Percentiles rank a stretch among this genome's conserved stretches.
phyloP scores from a whole-genome alignment of 306 rosid species.

The Dalbergia cochinchinensis region DNA sequence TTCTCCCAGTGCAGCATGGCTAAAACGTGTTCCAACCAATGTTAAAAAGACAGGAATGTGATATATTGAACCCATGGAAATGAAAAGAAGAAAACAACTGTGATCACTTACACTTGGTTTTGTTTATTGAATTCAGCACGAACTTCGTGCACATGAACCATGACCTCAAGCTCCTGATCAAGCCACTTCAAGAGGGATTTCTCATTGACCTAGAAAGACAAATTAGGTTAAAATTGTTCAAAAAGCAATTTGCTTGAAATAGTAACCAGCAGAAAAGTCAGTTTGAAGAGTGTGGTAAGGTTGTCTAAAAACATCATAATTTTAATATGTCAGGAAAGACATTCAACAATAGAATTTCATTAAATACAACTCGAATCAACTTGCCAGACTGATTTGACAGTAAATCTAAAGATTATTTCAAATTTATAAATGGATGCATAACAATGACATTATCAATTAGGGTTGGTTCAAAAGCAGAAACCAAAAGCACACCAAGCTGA shows the following conservation, averaged over 20 bases:
- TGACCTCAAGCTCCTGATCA: conserved; percentile 86
- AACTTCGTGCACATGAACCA: conserved; percentile 79
- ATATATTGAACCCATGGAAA: not conserved
- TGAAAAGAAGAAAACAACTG: conserved; percentile 4
- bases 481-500: conserved; percentile 25
- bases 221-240: conserved; percentile 31
- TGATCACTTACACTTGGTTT: conserved; percentile 68
- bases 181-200: conserved; percentile 76
- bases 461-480: conserved; percentile 29
- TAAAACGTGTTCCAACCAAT: conserved; percentile 49
- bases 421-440: conserved; percentile 28
- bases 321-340: conserved; percentile 20
- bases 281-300: not conserved
- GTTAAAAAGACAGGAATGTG: conserved; percentile 25
- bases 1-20: conserved; percentile 71
- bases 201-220: conserved; percentile 65
- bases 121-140: conserved; percentile 77
- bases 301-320: conserved; percentile 19
- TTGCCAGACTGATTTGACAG: conserved; percentile 27
- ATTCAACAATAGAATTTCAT: conserved; percentile 10
- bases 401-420: conserved; percentile 5
- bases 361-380: conserved; percentile 34
- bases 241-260: conserved; percentile 13
- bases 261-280: not conserved
- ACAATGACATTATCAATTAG: conserved; percentile 38